Percentiles rank a stretch among this genome's conserved stretches.
phyloP scores from a whole-genome alignment of 257 asterid genomes.

The Marsdenia floribunda region DNA sequence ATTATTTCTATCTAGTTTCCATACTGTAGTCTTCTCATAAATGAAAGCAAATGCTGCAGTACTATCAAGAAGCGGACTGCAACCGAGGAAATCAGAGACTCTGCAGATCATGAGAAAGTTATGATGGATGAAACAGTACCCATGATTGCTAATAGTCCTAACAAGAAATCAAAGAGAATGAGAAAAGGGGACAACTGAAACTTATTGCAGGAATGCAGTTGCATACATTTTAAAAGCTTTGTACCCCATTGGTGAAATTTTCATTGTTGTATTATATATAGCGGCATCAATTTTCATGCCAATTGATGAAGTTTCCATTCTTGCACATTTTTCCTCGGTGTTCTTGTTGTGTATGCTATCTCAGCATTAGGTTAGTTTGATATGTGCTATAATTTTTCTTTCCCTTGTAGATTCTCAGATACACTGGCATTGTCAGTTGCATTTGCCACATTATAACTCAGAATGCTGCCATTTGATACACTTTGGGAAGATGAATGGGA shows the following conservation, averaged over 20 bases:
- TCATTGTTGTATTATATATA: background rate
- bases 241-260: background rate
- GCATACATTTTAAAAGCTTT: background rate
- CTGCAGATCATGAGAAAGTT: slow-evolving; percentile 18
- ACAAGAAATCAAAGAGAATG: slow-evolving; percentile 38
- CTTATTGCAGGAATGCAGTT: background rate
- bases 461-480: background rate
- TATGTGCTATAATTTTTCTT: background rate
- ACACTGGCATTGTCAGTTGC: background rate
- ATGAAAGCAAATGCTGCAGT: slow-evolving; percentile 30
- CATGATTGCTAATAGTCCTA: slow-evolving; percentile 15
- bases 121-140: slow-evolving; percentile 19
- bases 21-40: background rate
- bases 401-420: background rate
- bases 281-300: too few relatives aligned
- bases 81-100: slow-evolving; percentile 19
- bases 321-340: background rate
- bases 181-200: slow-evolving; percentile 32
- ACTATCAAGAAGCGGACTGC: slow-evolving; percentile 28
- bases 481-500: background rate
- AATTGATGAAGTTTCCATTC: background rate
- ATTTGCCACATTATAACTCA: background rate
- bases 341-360: background rate
- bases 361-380: background rate
- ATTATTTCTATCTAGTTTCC: background rate